Percentiles rank a stretch among this genome's conserved stretches.
phyloP scores from a whole-genome alignment of 768 basidiomycete genomes.

The Tylopilus rubrobrunneus region DNA sequence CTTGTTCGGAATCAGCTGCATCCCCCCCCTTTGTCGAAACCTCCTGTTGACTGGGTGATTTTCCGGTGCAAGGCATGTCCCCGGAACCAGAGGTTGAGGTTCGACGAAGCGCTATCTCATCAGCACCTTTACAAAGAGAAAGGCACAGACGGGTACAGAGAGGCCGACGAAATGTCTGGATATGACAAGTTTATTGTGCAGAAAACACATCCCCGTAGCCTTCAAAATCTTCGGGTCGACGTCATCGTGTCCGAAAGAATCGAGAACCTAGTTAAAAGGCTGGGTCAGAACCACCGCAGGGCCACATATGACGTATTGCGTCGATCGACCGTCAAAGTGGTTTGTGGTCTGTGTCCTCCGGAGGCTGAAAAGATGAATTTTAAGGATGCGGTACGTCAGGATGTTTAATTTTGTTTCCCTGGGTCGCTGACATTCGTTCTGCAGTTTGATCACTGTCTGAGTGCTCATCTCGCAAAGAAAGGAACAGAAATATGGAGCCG shows the following conservation, averaged over 20 bases:
- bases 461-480: not conserved
- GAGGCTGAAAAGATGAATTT: conserved; percentile 5
- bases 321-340: conserved; percentile 4
- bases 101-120: conserved; percentile 9
- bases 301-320: not conserved
- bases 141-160: no score
- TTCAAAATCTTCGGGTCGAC: conserved; percentile 6
- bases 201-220: not conserved
- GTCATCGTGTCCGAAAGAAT: not conserved
- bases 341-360: conserved; percentile 6
- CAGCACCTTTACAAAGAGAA: conserved; percentile 1
- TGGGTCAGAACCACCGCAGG: conserved; percentile 6
- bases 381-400: not conserved
- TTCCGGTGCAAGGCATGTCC: conserved; percentile 8
- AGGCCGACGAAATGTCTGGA: not conserved
- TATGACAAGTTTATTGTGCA: not conserved
- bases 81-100: not conserved
- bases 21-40: conserved; percentile 2
- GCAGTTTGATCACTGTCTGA: conserved; percentile 10
- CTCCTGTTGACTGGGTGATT: conserved; percentile 8
- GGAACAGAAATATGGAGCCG: conserved; percentile 5
- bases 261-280: conserved; percentile 8
- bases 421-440: not conserved
- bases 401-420: not conserved
- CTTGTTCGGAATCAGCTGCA: not conserved